Evolutionary conservation across 805 yeast species (phyloP), one percentile per base, ranked within the genome.

Genomic region (Wickerhamiella domercqiae): DNA sequence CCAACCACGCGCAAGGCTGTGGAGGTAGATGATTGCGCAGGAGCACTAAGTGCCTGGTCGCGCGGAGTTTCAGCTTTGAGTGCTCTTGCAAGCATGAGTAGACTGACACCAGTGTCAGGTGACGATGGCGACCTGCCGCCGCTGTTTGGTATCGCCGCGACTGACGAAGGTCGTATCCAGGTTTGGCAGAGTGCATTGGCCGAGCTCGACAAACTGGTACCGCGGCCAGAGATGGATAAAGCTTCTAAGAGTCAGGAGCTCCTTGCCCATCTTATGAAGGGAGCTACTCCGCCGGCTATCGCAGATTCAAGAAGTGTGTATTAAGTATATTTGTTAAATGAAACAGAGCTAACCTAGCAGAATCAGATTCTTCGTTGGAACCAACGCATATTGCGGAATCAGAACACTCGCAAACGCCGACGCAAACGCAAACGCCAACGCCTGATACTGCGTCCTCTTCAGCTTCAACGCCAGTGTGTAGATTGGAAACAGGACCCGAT

Each of bases 181-280:
- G 15, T 11, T 29, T 29, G 15, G 18, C 18, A 29, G 32, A 14
- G 11, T 29, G 32, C 32, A 9, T n/a, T n/a, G 14, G n/a, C 9
- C 11, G 15, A 16, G 14, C n/a, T 29, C 11, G 32, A 29, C 11
- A 14, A 5, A 7, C 37, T 81, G 3, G 78, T 79, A 21, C 80
- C 83, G 3, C 86, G 86, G 29, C 87, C 84, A 4, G 84, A 84
- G 4, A 63, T 76, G 36, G 29, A 33, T 38, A 47, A 43, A 38
- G 42, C 41, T 37, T 50, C 49, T 39, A 73, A 79, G 35, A 77
- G 86, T 42, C 75, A 83, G 29, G 94, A 83, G 53, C 66, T 84
- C 51, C 66, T 84, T 49, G 81, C 74, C 40, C 95, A 83, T 56
- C 64, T 84, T 53, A 76, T 84, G 75, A 76, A 77, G 48, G 93